Evolutionary conservation across 169 alveolate genomes (phyloP).

Genomic region (Cystoisospora suis): DNA sequence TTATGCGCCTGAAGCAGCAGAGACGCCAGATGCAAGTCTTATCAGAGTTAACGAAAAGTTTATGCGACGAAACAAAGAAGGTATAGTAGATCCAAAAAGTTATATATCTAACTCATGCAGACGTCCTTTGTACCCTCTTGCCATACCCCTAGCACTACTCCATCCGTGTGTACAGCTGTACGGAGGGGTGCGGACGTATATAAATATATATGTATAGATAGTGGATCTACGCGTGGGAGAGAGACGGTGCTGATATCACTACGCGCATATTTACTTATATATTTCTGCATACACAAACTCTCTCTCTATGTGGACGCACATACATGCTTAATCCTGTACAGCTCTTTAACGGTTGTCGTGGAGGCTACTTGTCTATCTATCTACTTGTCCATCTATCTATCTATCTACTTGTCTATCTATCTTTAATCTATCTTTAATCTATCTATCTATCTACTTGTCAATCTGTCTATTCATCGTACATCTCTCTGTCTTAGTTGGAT

Average conservation of each 20-base stretch:
- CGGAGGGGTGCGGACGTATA: not conserved
- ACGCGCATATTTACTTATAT: not conserved
- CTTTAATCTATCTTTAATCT: too few relatives aligned
- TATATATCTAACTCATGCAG: not conserved
- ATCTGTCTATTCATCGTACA: too few relatives aligned
- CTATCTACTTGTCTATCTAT: too few relatives aligned
- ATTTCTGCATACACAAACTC: not conserved
- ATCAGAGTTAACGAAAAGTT: not conserved
- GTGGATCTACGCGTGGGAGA: not conserved
- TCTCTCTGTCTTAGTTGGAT: too few relatives aligned
- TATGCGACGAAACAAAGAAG: not conserved
- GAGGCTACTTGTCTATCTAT: too few relatives aligned
- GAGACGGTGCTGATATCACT: not conserved
- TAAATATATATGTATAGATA: too few relatives aligned
- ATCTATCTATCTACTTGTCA: too few relatives aligned
- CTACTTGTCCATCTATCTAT: too few relatives aligned
- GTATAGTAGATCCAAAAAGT: not conserved
- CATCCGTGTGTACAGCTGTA: not conserved
- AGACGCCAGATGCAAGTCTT: not conserved
- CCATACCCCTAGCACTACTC: not conserved
- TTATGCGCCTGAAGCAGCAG: slow-evolving; percentile 28
- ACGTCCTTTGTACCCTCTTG: not conserved
- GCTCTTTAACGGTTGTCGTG: not conserved
- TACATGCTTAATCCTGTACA: not conserved
- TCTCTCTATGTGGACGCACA: not conserved